A percentile compares a stretch with the other conserved stretches of the same genome.
Conservation (phyloP, 106 monocot genomes). For the Dendrobium huoshanense region DNA sequence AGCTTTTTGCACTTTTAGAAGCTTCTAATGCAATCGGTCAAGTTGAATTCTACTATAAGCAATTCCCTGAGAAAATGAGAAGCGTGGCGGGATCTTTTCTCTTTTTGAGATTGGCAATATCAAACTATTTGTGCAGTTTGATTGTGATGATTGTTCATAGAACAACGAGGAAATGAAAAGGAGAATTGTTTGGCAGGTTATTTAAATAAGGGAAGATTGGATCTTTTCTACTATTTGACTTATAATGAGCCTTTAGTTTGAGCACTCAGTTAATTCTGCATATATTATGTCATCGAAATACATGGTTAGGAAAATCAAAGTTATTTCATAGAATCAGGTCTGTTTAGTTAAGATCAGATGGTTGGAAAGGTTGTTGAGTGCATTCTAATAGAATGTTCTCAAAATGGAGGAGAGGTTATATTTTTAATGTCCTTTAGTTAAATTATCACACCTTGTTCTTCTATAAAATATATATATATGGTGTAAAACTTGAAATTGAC, state of each 20-base stretch:
- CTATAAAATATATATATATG: no score
- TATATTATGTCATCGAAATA: background rate
- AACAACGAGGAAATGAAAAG: constrained; percentile 15
- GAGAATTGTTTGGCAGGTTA: constrained; percentile 40
- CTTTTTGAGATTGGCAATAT: constrained; percentile 14
- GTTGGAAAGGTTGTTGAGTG: no score
- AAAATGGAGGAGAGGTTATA: no score
- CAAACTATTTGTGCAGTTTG: constrained; percentile 37
- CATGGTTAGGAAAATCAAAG: background rate
- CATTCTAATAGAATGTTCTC: no score
- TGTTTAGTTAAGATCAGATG: no score
- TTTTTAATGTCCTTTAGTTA: no score
- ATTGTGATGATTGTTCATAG: constrained; percentile 29
- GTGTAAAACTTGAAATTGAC: no score
- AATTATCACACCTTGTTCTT: no score
- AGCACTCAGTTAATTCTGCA: background rate
- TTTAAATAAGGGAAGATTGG: constrained; percentile 44
- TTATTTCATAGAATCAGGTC: no score
- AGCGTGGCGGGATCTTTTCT: constrained; percentile 35
- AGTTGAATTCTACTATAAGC: constrained; percentile 58
- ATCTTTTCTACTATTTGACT: constrained; percentile 38
- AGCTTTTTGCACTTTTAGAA: constrained; percentile 30
- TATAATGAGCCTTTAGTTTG: background rate
- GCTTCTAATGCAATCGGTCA: constrained; percentile 44
- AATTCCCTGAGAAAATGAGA: constrained; percentile 76